Evolutionary conservation across 2,329 filamentous ascomycete species (phyloP), one percentile per base, ranked within the genome.

Genomic region (Paracorniculantispora psalliotae): DNA sequence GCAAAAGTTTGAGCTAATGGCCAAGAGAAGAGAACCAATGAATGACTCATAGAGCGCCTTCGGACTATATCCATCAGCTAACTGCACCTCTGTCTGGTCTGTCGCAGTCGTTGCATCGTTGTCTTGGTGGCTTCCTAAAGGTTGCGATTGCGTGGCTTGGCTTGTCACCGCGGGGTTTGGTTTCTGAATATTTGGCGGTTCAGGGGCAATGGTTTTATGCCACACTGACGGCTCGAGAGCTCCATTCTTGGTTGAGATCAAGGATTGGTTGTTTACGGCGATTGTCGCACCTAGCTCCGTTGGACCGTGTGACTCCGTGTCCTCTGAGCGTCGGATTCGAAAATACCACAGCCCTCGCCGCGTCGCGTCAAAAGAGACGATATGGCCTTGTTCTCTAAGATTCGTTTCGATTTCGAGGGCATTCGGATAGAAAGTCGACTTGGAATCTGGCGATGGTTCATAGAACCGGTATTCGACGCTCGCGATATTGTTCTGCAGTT

Each of bases 291-390:
- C 43, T n/a, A 58, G 43, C 10, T 41, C 49, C 46, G 47, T 5
- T 8, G 47, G 51, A 64, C 61, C 5, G 63, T 61, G 21, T 63
- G 67, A 64, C 56, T 61, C 64, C 15, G 64, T 64, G 33, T 69
- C 75, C 56, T 79, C 76, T 63, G 77, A 80, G 54, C 70, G 72
- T 2, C 71, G 61, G 21, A 84, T 71, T 26, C 76, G 75, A 65
- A 85, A 86, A 61, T 79, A 75, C 83, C 83, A 86, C 57, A 85
- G 69, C 10, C 74, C 77, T 47, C 77, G 77, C 60, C 79, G 74
- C 37, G 70, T 71, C 12, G 75, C 69, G 68, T 86, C 83, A 65
- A 79, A 79, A 52, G 79, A 78, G 2, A 81, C 79, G 50, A 85
- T 72, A 60, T 80, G 76, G 49, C 82, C 82, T 70, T 80, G 75